Base-by-base conservation (phyloP, 2,329 filamentous ascomycete genomes). In the Sclerotinia borealis region DNA sequence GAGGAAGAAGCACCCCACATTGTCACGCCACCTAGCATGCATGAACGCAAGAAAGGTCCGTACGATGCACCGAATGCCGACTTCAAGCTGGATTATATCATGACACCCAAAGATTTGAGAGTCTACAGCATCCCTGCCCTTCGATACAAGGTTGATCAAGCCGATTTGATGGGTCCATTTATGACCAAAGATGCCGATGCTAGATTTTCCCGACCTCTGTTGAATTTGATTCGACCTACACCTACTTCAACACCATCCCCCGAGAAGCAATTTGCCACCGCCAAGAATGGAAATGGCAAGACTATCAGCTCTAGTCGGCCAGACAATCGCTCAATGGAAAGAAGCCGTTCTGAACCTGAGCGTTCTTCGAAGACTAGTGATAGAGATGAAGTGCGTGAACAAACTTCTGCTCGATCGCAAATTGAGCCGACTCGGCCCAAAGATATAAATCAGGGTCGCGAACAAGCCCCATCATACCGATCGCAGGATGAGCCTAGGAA, bases 41-140 rank as follows among this genome's bases (percentile, higher is more conserved):
- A 74, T 61, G 77, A 80, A 37, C 74, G 77, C 6, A 77, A 71
- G 63, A 81, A 81, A 73, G 80, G 78, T 61, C 79, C 75, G 10
- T 88, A 83, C 63, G 83, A 82, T 66, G 81, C 75, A 9, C 85
- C 85, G 2, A 79, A 88, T 69, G 85, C 85, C n/a, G 85, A 88
- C 72, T 84, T 88, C 60, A 78, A 77, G 59, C 82, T 87, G 64
- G 85, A 88, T 71, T 81, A 86, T 68, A 75, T 82, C 65, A 79
- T 87, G 65, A 77, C 79, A 58, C 85, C 85, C 6, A 73, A 73
- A 47, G 81, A 87, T 36, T 73, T 85, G 43, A 66, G 63, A 51
- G 73, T 63, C 58, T 79, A 76, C 68, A 71, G 61, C 29, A 64
- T 71, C 69, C 73, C 22, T 59, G 66, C 52, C 22, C 67, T 65